Conservation (phyloP, 2,329 filamentous ascomycete genomes). For the Plenodomus lindquistii region DNA sequence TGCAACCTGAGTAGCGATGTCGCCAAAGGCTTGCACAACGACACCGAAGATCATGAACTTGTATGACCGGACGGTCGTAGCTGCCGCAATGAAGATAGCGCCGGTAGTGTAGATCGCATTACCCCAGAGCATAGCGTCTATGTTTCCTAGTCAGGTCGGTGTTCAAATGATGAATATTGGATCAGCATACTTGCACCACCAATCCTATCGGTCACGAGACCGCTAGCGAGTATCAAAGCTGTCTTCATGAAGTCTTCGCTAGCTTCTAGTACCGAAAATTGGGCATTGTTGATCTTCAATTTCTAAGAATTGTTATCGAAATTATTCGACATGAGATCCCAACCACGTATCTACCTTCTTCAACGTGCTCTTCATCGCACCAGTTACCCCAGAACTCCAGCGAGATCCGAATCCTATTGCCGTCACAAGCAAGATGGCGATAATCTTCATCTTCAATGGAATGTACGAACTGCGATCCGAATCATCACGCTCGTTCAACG, state of each 20-base stretch:
- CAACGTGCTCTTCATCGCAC: slow-evolving; percentile 64
- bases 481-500: neutral
- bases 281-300: slow-evolving; percentile 62
- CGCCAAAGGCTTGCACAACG: slow-evolving; percentile 61
- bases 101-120: slow-evolving; percentile 63
- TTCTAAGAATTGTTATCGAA: slow-evolving; percentile 31
- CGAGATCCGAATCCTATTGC: slow-evolving; percentile 63
- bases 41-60: slow-evolving; percentile 64
- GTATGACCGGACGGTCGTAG: slow-evolving; percentile 60
- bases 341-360: slow-evolving; percentile 51
- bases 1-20: slow-evolving; percentile 66
- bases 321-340: neutral
- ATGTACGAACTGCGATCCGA: slow-evolving; percentile 7
- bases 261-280: slow-evolving; percentile 62
- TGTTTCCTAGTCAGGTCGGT: neutral
- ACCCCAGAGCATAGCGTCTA: slow-evolving; percentile 61
- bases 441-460: slow-evolving; percentile 36
- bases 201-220: slow-evolving; percentile 61
- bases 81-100: slow-evolving; percentile 62
- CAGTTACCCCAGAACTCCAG: slow-evolving; percentile 64
- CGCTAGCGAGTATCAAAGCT: slow-evolving; percentile 58
- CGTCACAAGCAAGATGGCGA: slow-evolving; percentile 56
- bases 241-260: slow-evolving; percentile 67
- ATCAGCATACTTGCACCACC: slow-evolving; percentile 54
- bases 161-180: neutral